Base-by-base conservation (phyloP, 805 yeast species). In the Candida sanyiensis region DNA sequence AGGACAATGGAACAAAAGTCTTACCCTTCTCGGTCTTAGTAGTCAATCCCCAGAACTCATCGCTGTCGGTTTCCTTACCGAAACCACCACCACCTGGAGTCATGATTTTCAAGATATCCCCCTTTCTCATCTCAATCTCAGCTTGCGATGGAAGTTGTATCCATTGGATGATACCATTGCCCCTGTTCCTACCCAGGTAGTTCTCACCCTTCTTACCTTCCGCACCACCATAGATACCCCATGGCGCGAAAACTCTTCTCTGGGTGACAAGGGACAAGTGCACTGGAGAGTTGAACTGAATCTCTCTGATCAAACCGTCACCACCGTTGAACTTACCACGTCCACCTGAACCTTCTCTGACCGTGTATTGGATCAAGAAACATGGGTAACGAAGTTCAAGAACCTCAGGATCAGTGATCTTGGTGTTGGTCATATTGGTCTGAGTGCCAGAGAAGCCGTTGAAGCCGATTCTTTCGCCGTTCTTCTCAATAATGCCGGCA, bases 401-500 rank as follows among this genome's bases (percentile, higher is more conserved):
- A 9, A 72, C 60, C 49, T 74, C 80, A 1, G 75, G 70, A 46
- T 74, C 80, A 1, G 80, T 73, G 47, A 73, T 73, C 57, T 70
- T 59, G 40, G 76, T 68, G 49, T 73, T 72, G 28, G 77, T 73
- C 39, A 74, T 70, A 46, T 73, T 76, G 35, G 72, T 69, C 52
- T 74, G 78, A 6, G 73, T 72, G 19, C 69, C 80, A 9, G 73
- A 66, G 19, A 72, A 72, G 12, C 75, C 75, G 22, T 69, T 52
- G 37, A 50, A 52, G 0, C 83, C 83, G 12, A 67, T 66, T 23
- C 72, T 80, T 88, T 83, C 84, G 20, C 96, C 96, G 50, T 81
- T 64, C 86, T 52, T 63, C 50, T 70, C 73, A 51, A 44, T 61
- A 47, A 47, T 66, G 6, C 73, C 73, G 16, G 77, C 78, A 42